Evolutionary conservation across 768 basidiomycete species (phyloP).

Genomic region (Porphyrellus cyaneotinctus): DNA sequence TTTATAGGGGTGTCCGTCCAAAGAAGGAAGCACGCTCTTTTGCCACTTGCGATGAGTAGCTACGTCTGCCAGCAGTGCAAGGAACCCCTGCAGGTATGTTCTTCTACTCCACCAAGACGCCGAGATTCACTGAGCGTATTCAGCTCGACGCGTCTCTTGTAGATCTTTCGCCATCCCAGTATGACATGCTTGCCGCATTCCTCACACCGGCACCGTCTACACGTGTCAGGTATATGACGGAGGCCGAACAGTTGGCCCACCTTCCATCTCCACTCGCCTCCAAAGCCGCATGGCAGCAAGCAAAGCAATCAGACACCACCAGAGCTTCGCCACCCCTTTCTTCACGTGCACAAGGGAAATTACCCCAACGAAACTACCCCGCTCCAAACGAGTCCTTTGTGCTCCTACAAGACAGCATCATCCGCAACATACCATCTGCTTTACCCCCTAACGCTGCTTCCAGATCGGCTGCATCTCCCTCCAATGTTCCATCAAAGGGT

Average conservation of each 20-base stretch:
- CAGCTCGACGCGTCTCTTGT: constrained; percentile 92
- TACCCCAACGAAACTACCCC: constrained; percentile 47
- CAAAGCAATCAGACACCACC: constrained; percentile 39
- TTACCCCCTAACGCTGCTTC: constrained; percentile 38
- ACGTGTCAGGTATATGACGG: constrained; percentile 35
- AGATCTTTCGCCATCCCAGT: constrained; percentile 80
- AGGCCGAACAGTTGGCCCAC: constrained; percentile 43
- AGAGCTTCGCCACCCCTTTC: constrained; percentile 40
- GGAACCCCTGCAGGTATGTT: constrained; percentile 75
- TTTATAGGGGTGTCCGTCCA: too few species aligned
- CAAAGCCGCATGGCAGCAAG: constrained; percentile 61
- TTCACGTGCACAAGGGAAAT: constrained; percentile 57
- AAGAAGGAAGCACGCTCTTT: too few species aligned
- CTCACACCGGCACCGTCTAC: constrained; percentile 53
- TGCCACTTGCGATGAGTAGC: constrained; percentile 36
- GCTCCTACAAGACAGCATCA: constrained; percentile 78
- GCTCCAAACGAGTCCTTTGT: constrained; percentile 89
- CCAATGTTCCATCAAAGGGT: constrained; percentile 27
- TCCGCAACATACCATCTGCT: constrained; percentile 63
- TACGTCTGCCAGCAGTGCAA: constrained; percentile 86
- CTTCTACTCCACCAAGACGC: neutral
- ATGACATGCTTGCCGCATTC: constrained; percentile 76
- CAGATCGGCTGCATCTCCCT: constrained; percentile 42
- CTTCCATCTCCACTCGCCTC: constrained; percentile 48
- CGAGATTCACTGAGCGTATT: constrained; percentile 10